Conservation (phyloP, 148 eudicot species). For the Dianthus caryophyllus region DNA sequence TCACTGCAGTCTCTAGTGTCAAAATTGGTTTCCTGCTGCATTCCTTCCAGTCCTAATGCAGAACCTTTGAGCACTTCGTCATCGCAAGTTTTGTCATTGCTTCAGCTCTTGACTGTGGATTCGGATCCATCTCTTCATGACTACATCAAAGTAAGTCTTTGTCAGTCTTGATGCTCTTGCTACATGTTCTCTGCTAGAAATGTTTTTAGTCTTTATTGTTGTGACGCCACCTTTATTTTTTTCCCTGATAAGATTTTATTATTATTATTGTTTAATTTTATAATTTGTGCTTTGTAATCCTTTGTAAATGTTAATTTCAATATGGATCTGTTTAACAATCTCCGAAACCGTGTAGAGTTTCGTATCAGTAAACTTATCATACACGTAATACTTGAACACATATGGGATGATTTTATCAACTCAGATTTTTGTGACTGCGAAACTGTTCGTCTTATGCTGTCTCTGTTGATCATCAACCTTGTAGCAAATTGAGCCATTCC, state of each 20-base stretch:
- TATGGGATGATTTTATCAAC: neutral
- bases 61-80: slow-evolving; percentile 37
- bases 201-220: neutral
- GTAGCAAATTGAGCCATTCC: slow-evolving; percentile 89
- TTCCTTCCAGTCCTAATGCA: slow-evolving; percentile 26
- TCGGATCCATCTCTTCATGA: slow-evolving; percentile 74
- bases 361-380: neutral
- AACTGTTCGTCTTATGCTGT: neutral
- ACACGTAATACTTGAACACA: neutral
- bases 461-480: neutral
- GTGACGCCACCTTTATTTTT: neutral
- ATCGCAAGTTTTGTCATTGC: slow-evolving; percentile 65
- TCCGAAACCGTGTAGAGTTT: neutral
- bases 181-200: neutral
- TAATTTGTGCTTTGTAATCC: neutral
- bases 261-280: too few species aligned
- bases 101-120: slow-evolving; percentile 70
- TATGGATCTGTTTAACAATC: neutral
- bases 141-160: slow-evolving; percentile 61
- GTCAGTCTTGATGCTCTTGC: slow-evolving; percentile 1
- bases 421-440: neutral
- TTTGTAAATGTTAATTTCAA: neutral
- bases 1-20: slow-evolving; percentile 71
- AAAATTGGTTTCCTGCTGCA: slow-evolving; percentile 69
- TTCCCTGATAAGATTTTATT: neutral